A percentile compares a stretch with the other conserved stretches of the same genome.
These are phyloP conservation scores for Cutaneotrichosporon sp. DNA, from an alignment of 1,284 basidiomycete genomes.

Conservation along the genomic window DNA sequence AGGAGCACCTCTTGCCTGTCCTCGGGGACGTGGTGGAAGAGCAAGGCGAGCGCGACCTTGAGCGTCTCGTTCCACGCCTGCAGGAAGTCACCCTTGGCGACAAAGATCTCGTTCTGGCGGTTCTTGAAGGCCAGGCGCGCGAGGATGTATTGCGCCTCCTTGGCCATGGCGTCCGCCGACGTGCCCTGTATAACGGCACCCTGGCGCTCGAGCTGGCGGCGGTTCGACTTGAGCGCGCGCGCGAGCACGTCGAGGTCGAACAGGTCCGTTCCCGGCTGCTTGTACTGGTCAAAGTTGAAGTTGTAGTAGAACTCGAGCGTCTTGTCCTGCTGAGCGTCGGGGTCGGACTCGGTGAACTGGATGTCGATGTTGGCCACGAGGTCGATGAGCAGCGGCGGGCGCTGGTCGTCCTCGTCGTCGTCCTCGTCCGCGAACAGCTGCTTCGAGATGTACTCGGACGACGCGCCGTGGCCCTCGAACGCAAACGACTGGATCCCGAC, in stretches of 20 bases:
- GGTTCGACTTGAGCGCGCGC: slow-evolving; percentile 64
- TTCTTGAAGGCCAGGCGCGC: slow-evolving; percentile 84
- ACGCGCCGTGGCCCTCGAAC: slow-evolving; percentile 74
- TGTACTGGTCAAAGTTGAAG: slow-evolving; percentile 73
- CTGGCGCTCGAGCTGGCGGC: slow-evolving; percentile 65
- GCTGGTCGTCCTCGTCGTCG: slow-evolving; percentile 66
- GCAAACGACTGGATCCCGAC: slow-evolving; percentile 88
- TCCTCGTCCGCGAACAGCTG: slow-evolving; percentile 65
- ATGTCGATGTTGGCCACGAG: slow-evolving; percentile 82
- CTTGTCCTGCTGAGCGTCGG: slow-evolving; percentile 58
- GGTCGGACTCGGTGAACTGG: slow-evolving; percentile 79
- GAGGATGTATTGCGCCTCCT: slow-evolving; percentile 73
- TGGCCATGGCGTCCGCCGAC: slow-evolving; percentile 67
- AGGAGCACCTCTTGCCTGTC: slow-evolving; percentile 80
- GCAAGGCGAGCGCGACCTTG: slow-evolving; percentile 78
- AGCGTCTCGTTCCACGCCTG: slow-evolving; percentile 80
- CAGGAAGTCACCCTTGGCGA: slow-evolving; percentile 70
- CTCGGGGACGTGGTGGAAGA: slow-evolving; percentile 71
- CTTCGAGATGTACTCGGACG: slow-evolving; percentile 68
- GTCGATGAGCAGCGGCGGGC: slow-evolving; percentile 80
- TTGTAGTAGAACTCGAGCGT: slow-evolving; percentile 65
- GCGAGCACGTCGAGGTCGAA: slow-evolving; percentile 74
- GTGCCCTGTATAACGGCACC: slow-evolving; percentile 65
- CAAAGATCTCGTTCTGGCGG: slow-evolving; percentile 73
- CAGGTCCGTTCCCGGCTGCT: slow-evolving; percentile 68